Evolutionary conservation across 31 red algal genomes (phyloP), one percentile per base, ranked within the genome.

Genomic region (Asparagopsis taxiformis): DNA sequence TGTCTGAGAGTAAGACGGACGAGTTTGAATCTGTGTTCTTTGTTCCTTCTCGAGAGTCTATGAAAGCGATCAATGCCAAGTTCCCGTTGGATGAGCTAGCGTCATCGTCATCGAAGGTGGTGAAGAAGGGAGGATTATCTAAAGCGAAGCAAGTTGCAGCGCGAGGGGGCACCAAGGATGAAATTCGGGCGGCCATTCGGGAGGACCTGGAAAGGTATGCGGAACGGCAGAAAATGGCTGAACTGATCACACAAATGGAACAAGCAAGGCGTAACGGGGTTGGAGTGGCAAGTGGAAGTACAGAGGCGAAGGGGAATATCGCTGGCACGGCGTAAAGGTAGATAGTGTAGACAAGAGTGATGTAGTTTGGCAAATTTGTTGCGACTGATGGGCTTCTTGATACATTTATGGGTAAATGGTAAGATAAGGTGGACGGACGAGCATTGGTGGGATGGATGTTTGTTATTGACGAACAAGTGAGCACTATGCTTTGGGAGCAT

Each of bases 1-100:
- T 99, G 91, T 93, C 92, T 13, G 80, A 99, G 55, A 78, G 77
- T 52, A 82, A 78, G 58, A 81, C 96, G 6, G 75, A 90, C 20
- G 96, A 99, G 66, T 95, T 95, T 73, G 87, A 94, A 26, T 77
- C 76, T 32, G 77, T 99, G 7, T 85, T 99, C 68, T 99, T 99
- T 54, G 96, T 99, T 25, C 91, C 96, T 22, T 92, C 89, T 25
- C 80, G 89, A 15, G 89, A 92, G 56, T 57, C 79, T 13, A 84
- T 92, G 73, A 92, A 78, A 33, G 79, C 68, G 31, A 84, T 92
- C 26, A 84, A 84, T 34, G 72, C 71, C 4, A 84, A 83, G 59
- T 92, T 84, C 52, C 89, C 89, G 2, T 56, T 92, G 15, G 89
- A 92, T 51, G 89, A 92, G 15, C 55, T 92, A 13, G 68, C 89